Percentiles rank a stretch among this genome's conserved stretches.
Conservation (phyloP, 78 protist genomes). For the Cavenderia fasciculata region DNA sequence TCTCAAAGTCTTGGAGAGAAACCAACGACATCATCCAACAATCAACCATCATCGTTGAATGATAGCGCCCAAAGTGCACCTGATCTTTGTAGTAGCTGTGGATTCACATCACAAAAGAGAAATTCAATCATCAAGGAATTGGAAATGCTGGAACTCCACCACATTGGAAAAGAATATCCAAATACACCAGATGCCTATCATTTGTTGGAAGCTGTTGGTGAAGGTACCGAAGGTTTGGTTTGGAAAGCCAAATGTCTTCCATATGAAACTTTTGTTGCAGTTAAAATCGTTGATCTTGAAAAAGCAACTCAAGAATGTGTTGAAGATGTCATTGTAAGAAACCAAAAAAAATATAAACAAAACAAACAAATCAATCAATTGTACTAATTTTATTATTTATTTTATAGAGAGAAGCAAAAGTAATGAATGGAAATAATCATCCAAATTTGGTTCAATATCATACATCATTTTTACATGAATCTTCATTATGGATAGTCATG, state of each 20-base stretch:
- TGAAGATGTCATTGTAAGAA: conserved; percentile 50
- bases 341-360: neutral
- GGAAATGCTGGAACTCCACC: neutral
- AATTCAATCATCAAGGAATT: conserved; percentile 45
- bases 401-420: conserved; percentile 39
- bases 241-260: conserved; percentile 42
- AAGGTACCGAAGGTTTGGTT: conserved; percentile 72
- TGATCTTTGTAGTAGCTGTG: too few species aligned
- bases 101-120: conserved; percentile 17
- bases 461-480: conserved; percentile 53
- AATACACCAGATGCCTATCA: neutral
- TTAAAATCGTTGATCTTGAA: conserved; percentile 46
- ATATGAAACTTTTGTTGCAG: conserved; percentile 43
- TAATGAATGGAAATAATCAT: conserved; percentile 62
- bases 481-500: conserved; percentile 81
- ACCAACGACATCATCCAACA: too few species aligned
- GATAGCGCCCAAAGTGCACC: too few species aligned
- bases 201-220: conserved; percentile 49
- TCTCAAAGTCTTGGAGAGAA: too few species aligned
- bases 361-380: too few species aligned
- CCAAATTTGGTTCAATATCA: conserved; percentile 66
- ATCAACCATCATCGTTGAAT: too few species aligned
- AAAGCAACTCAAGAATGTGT: conserved; percentile 18
- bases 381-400: neutral
- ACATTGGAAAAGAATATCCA: conserved; percentile 31